Base-by-base conservation (phyloP, 345 rosid genomes). In the Moringa oleifera region DNA sequence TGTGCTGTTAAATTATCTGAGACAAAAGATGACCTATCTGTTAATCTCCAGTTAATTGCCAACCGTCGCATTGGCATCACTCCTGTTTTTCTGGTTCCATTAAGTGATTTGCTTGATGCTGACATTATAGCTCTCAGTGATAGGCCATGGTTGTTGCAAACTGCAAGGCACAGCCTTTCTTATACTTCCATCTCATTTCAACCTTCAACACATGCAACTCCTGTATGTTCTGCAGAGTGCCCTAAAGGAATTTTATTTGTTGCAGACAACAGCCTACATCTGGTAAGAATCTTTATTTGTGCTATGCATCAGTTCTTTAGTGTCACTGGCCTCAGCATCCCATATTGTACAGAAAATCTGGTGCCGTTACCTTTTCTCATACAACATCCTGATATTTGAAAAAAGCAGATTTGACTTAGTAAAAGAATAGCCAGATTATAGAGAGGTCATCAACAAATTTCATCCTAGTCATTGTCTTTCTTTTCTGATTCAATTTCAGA, bases 151-250 rank as follows among this genome's bases (percentile, higher is more conserved):
- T 80, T 94, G 66, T 73, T 94, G 79, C 95, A 90, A 71, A 78
- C 96, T 67, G 96, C 96, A 60, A 84, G 95, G 65, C 97, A 90
- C 69, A 81, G 97, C 76, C 85, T 94, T 61, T 80, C 96, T 51
- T 88, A 83, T 76, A 77, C 89, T 52, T 94, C 99, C 63, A 83
- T 94, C 57, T 85, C 99, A 46, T 94, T 94, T 75, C 97, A 88
- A 78, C 83, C 96, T 60, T 86, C 97, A 61, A 86, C 99, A 52
- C 97, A 90, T 87, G 96, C 91, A 59, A 94, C 97, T 60, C 93
- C 96, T 71, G 91, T 94, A 50, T 86, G 95, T 68, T 83, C 91
- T 11, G 77, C 70, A 76, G 99, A 94, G 72, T 94, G 97, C 79
- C 97, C 96, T 45, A 84, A 77, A 63, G 99, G 99, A 56, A 75